Conservation (phyloP, 2,329 filamentous ascomycete species). For the Ceratocystis variospora region DNA sequence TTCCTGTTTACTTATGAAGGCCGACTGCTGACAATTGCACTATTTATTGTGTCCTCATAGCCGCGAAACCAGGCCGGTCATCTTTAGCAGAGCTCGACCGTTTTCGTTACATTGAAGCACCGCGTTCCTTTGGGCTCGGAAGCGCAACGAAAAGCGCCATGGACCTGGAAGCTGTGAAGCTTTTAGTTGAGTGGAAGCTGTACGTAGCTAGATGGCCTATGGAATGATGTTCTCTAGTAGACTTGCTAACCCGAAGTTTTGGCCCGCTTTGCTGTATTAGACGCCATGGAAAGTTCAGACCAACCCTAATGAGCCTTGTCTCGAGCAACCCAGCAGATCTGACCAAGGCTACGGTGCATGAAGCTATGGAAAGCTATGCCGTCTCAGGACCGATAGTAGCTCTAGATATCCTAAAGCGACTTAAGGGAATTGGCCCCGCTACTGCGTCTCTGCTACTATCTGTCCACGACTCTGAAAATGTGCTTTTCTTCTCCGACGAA, state of each 20-base stretch:
- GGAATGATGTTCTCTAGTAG: background rate
- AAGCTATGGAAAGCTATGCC: conserved; percentile 38
- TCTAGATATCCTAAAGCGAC: conserved; percentile 40
- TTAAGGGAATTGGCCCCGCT: conserved; percentile 67
- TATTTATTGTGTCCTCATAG: background rate
- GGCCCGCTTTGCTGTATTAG: conserved; percentile 24
- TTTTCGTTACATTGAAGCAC: conserved; percentile 44
- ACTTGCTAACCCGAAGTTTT: background rate
- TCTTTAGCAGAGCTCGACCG: conserved; percentile 44
- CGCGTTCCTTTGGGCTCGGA: conserved; percentile 31
- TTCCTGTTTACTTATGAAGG: background rate
- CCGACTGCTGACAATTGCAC: background rate
- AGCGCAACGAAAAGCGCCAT: conserved; percentile 29
- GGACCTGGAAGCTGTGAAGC: conserved; percentile 43
- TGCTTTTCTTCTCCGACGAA: conserved; percentile 72
- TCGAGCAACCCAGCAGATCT: conserved; percentile 44
- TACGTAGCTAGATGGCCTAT: conserved; percentile 28
- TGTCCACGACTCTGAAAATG: conserved; percentile 42
- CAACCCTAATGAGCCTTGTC: conserved; percentile 46
- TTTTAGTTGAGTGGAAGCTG: conserved; percentile 59
- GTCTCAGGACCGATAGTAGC: conserved; percentile 31
- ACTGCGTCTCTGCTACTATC: conserved; percentile 63
- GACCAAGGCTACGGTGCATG: conserved; percentile 33
- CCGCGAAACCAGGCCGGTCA: conserved; percentile 37
- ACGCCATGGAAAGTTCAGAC: conserved; percentile 49